A percentile compares a stretch with the other conserved stretches of the same genome.
These are phyloP conservation scores for Mycena metata DNA, from an alignment of 768 basidiomycete species.

Conservation along the genomic window DNA sequence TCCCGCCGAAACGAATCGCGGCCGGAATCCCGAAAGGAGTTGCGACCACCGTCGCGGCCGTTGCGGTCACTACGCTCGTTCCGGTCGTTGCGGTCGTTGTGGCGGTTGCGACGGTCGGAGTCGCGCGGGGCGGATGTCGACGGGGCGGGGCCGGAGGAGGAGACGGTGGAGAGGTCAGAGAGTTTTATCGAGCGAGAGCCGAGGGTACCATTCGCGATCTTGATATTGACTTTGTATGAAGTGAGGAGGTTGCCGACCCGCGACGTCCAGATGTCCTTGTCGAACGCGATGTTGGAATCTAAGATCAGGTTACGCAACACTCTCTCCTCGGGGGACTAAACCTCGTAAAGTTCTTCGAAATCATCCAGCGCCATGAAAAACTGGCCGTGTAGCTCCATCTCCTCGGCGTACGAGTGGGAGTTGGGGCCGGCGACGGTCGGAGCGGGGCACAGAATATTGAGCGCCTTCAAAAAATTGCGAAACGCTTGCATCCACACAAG, in stretches of 20 bases:
- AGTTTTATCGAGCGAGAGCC: neutral
- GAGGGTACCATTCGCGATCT: neutral
- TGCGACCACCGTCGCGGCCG: neutral
- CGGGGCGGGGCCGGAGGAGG: neutral
- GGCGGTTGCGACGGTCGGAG: neutral
- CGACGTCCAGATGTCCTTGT: neutral
- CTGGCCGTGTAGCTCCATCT: constrained; percentile 1
- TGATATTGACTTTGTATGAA: neutral
- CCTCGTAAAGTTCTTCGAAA: neutral
- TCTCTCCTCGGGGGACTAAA: constrained; percentile 14
- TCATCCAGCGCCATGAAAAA: neutral
- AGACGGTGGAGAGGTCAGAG: neutral
- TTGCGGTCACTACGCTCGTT: neutral
- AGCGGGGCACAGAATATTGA: neutral
- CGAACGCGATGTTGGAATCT: neutral
- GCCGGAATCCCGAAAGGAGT: neutral
- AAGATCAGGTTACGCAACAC: neutral
- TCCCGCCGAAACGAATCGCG: no score
- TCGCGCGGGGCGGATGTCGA: neutral
- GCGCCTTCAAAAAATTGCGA: neutral
- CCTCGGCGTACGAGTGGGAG: neutral
- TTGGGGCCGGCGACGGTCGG: neutral
- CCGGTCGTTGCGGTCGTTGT: neutral
- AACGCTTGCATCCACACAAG: neutral
- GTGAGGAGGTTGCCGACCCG: neutral